Conservation (phyloP, 225 moss, liverwort and hornwort genomes). For the Antitrichia curtipendula region DNA sequence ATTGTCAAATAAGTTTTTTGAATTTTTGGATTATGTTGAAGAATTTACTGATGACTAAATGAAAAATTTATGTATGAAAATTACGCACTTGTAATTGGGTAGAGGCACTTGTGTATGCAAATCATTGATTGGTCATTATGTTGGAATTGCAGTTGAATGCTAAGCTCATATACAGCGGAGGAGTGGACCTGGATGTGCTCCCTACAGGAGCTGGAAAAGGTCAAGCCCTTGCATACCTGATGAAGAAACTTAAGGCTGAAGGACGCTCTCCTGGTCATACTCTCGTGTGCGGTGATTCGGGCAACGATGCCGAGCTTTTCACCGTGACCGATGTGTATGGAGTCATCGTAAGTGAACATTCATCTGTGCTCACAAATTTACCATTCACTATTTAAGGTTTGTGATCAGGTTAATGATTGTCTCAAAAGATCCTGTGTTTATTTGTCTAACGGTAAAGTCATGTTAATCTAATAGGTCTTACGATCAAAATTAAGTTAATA, state of each 20-base stretch:
- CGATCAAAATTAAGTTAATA: neutral
- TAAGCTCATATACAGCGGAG: conserved; percentile 90
- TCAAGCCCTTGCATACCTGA: conserved; percentile 79
- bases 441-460: too few relatives aligned
- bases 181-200: conserved; percentile 80
- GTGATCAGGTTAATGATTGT: neutral
- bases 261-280: conserved; percentile 53
- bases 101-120: neutral
- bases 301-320: conserved; percentile 98
- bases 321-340: conserved; percentile 72
- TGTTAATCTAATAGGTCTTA: neutral
- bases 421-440: neutral
- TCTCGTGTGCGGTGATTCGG: conserved; percentile 96
- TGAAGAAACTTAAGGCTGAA: conserved; percentile 65
- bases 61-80: neutral
- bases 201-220: conserved; percentile 94
- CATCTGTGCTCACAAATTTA: neutral
- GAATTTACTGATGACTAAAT: neutral
- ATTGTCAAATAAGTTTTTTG: neutral
- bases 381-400: neutral
- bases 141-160: conserved; percentile 52
- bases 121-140: neutral
- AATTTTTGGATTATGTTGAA: neutral
- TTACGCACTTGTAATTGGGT: neutral
- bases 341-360: conserved; percentile 59